A percentile compares a stretch with the other conserved stretches of the same genome.
phyloP scores from a whole-genome alignment of 495 filamentous ascomycete species.

The Hyaloscypha finlandica region DNA sequence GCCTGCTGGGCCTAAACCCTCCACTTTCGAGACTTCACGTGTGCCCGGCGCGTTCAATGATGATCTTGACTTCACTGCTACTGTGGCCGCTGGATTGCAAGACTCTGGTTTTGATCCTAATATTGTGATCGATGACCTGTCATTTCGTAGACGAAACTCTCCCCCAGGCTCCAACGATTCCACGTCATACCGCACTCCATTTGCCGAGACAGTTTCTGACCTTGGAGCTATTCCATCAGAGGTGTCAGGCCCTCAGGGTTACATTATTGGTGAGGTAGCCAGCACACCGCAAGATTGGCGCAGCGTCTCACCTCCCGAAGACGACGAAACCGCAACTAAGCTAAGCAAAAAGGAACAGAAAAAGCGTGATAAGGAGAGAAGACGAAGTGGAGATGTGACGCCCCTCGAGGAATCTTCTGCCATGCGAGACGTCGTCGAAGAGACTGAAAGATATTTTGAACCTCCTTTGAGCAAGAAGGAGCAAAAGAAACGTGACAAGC shows the following conservation, averaged over 20 bases:
- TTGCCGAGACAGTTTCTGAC: slow-evolving; percentile 45
- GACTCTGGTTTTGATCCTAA: slow-evolving; percentile 71
- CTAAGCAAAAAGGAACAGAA: slow-evolving; percentile 41
- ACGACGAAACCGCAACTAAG: slow-evolving; percentile 34
- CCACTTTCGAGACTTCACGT: slow-evolving; percentile 27
- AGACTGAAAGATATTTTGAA: slow-evolving; percentile 41
- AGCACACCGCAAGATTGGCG: slow-evolving; percentile 27
- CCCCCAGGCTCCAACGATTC: slow-evolving; percentile 61
- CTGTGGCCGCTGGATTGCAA: slow-evolving; percentile 67
- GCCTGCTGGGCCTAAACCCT: slow-evolving; percentile 24
- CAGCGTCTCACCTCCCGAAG: slow-evolving; percentile 23
- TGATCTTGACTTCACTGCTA: slow-evolving; percentile 70
- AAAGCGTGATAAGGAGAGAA: slow-evolving; percentile 37
- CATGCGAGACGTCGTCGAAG: slow-evolving; percentile 32
- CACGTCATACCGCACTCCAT: slow-evolving; percentile 45
- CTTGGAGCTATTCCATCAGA: slow-evolving; percentile 29
- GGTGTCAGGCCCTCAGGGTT: slow-evolving; percentile 14
- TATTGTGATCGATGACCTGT: slow-evolving; percentile 66
- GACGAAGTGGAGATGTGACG: slow-evolving; percentile 28
- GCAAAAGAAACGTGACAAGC: slow-evolving; percentile 40
- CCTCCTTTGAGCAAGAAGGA: slow-evolving; percentile 41
- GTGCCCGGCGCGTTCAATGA: slow-evolving; percentile 54
- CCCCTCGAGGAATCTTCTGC: slow-evolving; percentile 19
- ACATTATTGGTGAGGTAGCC: slow-evolving; percentile 26
- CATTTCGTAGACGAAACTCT: slow-evolving; percentile 62